Base-by-base conservation (phyloP, 495 filamentous ascomycete species). In the Penicillium pulvis region DNA sequence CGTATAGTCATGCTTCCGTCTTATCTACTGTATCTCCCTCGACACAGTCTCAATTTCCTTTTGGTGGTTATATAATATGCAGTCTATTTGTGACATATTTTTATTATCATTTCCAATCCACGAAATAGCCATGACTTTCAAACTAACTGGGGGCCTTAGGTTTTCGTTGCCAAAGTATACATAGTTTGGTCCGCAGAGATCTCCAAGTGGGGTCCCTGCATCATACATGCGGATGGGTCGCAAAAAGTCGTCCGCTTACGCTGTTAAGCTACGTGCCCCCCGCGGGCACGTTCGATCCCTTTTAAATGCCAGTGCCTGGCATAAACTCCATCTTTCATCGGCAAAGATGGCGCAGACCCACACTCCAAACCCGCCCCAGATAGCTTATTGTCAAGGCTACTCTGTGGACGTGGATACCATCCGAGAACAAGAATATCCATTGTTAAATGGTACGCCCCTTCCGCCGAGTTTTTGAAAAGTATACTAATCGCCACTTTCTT, bases 371-470 rank as follows among this genome's bases (percentile, higher is more conserved):
- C 24, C 7, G 20, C 9, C 35, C n/a, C 39, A 30, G 14, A 20
- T 50, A 23, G 59, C 55, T 14, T 71, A 75, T 56, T 45, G 61
- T 46, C 54, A 53, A 44, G 63, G 77, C 49, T 95, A 96, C 73
- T 87, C 88, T 58, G 68, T 70, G 30, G 73, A 81, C 61, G 79
- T 97, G 36, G 89, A 94, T 64, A 66, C 61, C 8, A 81, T 96
- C 53, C 83, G 93, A 58, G 71, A 81, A 23, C 65, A 75, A 4
- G 90, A 98, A 64, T 98, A 91, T 76, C 93, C 93, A 31, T 87
- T 90, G 81, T 78, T 97, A n/a, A 80, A 83, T 71, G 88, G 92
- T 90, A 77, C 19, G 23, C 14, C 19, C 10, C 44, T 20, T 39
- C 8, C 33, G 4, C 30, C 4, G 2, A 41, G 6, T 52, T 7